Evolutionary conservation across 208 protist species (phyloP).

Genomic region (Balamuthia mandrillaris): DNA sequence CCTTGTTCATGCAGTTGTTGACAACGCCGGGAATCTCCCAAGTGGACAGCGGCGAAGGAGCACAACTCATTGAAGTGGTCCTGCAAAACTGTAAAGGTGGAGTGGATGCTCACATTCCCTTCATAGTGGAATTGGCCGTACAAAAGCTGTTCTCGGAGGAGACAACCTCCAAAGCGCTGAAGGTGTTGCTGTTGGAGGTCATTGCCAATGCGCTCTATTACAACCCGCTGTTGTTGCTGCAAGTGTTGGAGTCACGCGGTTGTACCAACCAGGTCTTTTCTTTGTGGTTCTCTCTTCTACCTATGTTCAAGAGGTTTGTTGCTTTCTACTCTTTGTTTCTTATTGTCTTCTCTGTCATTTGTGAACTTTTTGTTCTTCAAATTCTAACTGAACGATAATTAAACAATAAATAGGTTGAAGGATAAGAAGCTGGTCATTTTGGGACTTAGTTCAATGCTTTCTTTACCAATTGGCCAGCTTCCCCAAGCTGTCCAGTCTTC

Average conservation of each 20-base stretch:
- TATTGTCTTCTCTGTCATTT: too few species aligned
- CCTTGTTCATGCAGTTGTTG: background rate
- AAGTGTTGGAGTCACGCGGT: background rate
- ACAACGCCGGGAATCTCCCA: background rate
- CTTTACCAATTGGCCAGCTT: background rate
- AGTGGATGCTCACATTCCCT: background rate
- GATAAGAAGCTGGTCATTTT: constrained; percentile 24
- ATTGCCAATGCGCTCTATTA: constrained; percentile 10
- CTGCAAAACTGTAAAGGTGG: background rate
- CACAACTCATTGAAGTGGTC: constrained; percentile 3
- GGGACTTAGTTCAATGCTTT: background rate
- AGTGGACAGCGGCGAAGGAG: background rate
- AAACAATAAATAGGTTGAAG: too few species aligned
- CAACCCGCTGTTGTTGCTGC: background rate
- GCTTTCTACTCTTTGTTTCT: too few species aligned
- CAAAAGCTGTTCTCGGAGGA: background rate
- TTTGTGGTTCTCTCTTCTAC: background rate
- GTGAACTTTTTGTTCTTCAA: too few species aligned
- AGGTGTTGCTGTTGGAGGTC: background rate
- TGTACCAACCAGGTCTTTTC: background rate
- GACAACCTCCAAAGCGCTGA: background rate
- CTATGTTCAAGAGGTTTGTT: background rate
- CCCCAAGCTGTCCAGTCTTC: background rate
- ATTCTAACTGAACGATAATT: too few species aligned
- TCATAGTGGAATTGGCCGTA: background rate